These are phyloP conservation scores for Trichoderma cornu-damae DNA, from an alignment of 2,329 filamentous ascomycete species.

Conservation along the genomic window DNA sequence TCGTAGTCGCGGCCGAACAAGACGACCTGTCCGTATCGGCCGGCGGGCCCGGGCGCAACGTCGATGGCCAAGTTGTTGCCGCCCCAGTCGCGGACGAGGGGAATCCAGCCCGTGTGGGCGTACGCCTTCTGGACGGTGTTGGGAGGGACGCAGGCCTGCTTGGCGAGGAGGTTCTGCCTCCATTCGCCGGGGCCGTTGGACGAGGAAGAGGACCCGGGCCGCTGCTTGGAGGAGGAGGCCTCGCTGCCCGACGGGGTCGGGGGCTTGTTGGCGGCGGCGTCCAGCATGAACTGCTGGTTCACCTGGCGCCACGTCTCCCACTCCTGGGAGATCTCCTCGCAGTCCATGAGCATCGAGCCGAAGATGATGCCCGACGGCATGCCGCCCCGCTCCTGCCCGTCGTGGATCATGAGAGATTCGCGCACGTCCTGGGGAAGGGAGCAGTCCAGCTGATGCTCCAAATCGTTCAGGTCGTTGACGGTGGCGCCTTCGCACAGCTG, in stretches of 20 bases:
- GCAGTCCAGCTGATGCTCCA: constrained; percentile 93
- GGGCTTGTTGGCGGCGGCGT: constrained; percentile 53
- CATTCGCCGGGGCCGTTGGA: constrained; percentile 58
- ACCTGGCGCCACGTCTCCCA: constrained; percentile 96
- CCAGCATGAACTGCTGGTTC: constrained; percentile 78
- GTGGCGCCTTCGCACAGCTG: constrained; percentile 91
- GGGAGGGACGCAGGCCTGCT: constrained; percentile 83
- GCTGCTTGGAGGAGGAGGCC: constrained; percentile 63
- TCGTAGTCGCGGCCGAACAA: constrained; percentile 97
- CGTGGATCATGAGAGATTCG: constrained; percentile 84
- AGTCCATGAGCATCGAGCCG: constrained; percentile 90
- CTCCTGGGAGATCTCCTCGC: constrained; percentile 95
- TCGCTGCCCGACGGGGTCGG: constrained; percentile 57
- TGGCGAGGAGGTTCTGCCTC: constrained; percentile 76
- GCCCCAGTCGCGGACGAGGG: constrained; percentile 93
- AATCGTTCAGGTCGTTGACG: constrained; percentile 89
- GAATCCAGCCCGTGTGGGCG: constrained; percentile 91
- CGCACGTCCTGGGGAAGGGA: constrained; percentile 89
- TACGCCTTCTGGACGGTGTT: constrained; percentile 88
- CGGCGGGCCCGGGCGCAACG: constrained; percentile 80
- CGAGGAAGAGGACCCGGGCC: constrained; percentile 42
- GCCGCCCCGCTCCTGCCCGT: constrained; percentile 94
- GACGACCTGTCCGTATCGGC: constrained; percentile 94
- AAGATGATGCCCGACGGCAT: constrained; percentile 89
- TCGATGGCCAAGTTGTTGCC: constrained; percentile 96